Base-by-base conservation (phyloP, 2,329 filamentous ascomycete species). In the Hypoxylon sp. region DNA sequence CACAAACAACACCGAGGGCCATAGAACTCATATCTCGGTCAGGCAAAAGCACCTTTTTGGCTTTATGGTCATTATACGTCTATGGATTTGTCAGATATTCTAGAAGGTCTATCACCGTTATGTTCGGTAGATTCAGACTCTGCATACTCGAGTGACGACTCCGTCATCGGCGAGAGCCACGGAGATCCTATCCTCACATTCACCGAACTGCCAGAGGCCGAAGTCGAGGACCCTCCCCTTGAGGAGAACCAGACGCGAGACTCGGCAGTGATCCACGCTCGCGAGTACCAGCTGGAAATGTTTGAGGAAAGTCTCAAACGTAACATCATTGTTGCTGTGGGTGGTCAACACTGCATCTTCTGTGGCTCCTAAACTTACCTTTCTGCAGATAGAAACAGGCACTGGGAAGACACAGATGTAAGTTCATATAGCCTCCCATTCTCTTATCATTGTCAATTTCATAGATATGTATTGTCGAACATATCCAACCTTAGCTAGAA, bases 351-450 rank as follows among this genome's bases (percentile, higher is more conserved):
- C 26, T 16, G 8, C 8, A 11, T 30, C 50, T 48, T 30, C 26
- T 40, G 12, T 12, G 11, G 11, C 16, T 4, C 50, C 7, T 5
- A 11, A 8, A 20, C 52, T 60, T 58, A 61, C 61, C 22, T 50
- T 33, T 38, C 24, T 46, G 32, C 57, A 78, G 90, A 93, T 93
- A 91, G 91, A 92, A 66, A 94, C 91, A 0, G 91, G 91, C 1
- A 92, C 87, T 68, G 91, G 91, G 1, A 94, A 94, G 76, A 93
- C 91, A 2, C 88, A 91, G 69, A 86, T 93, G 90, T 92, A 84
- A 78, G 84, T 78, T 14, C 32, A 40, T 42, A 48, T 36, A 12
- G 24, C 12, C 20, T 8, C 12, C 24, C 38, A 53, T 16, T 32
- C 20, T 55, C 3, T 12, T 20, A 7, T 30, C 12, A 7, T 16